These are phyloP conservation scores for Mucor mucedo DNA, from an alignment of 371 early-diverging fungal species.

Conservation along the genomic window DNA sequence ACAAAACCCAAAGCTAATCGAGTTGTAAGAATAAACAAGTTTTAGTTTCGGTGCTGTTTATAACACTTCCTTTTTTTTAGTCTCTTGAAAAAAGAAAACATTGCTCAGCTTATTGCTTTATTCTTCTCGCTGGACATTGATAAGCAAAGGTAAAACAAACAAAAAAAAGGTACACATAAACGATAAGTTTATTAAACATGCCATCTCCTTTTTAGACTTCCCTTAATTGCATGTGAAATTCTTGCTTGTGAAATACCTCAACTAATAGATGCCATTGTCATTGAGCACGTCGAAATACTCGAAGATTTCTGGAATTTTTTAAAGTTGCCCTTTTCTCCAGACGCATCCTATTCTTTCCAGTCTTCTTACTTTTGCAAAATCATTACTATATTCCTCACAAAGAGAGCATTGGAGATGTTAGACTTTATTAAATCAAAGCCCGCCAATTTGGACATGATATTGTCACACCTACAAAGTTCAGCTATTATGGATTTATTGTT, in stretches of 20 bases:
- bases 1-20: constrained; percentile 79
- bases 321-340: constrained; percentile 69
- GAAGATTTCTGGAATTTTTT: constrained; percentile 83
- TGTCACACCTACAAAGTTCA: constrained; percentile 83
- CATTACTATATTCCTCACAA: constrained; percentile 81
- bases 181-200: background rate
- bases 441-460: constrained; percentile 59
- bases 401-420: constrained; percentile 80
- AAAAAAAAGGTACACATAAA: background rate
- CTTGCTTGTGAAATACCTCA: constrained; percentile 85
- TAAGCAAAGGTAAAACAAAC: constrained; percentile 21
- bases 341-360: constrained; percentile 70
- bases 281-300: constrained; percentile 71
- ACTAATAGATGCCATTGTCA: constrained; percentile 74
- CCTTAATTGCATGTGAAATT: constrained; percentile 86
- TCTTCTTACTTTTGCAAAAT: constrained; percentile 90
- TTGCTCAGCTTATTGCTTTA: constrained; percentile 74
- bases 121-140: constrained; percentile 33
- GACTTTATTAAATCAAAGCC: constrained; percentile 71
- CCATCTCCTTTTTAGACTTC: constrained; percentile 59
- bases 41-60: background rate
- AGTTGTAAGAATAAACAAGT: constrained; percentile 64
- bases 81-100: constrained; percentile 51
- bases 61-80: constrained; percentile 11
- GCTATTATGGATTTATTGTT: constrained; percentile 90